These are phyloP conservation scores for Picea sitchensis DNA, from an alignment of 75 land plant species.

Conservation along the genomic window DNA sequence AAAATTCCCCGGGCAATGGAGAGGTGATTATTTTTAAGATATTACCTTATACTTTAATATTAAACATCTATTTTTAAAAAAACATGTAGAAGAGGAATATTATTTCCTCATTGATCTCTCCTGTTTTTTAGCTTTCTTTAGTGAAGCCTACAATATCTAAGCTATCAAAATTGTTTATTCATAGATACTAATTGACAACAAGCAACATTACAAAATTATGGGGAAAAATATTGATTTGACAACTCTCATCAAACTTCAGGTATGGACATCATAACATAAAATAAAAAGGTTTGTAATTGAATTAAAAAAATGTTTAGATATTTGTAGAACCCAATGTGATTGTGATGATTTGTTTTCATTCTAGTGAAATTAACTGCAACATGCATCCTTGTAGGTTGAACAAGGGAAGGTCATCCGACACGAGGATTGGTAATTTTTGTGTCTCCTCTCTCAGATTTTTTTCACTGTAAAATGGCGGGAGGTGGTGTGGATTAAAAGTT, in stretches of 20 bases:
- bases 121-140: neutral
- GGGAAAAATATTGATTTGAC: conserved; percentile 67
- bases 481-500: neutral
- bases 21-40: conserved; percentile 42
- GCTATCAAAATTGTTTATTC: neutral
- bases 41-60: neutral
- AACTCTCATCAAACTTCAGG: conserved; percentile 69
- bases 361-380: neutral
- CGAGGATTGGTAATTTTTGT: conserved; percentile 59
- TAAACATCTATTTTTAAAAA: neutral
- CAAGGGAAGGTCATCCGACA: conserved; percentile 76
- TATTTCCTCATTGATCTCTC: neutral
- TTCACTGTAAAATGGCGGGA: too few relatives aligned
- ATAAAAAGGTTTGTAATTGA: conserved; percentile 2
- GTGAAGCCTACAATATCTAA: neutral
- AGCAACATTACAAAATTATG: conserved; percentile 74
- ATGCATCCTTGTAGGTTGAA: conserved; percentile 22
- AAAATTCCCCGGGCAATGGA: conserved; percentile 49
- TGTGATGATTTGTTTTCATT: neutral
- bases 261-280: conserved; percentile 1
- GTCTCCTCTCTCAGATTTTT: neutral
- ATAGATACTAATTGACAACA: conserved; percentile 80
- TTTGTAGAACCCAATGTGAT: neutral
- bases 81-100: neutral
- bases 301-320: neutral